Base-by-base conservation (phyloP, 257 asterid species). In the Solanum lignicaule region DNA sequence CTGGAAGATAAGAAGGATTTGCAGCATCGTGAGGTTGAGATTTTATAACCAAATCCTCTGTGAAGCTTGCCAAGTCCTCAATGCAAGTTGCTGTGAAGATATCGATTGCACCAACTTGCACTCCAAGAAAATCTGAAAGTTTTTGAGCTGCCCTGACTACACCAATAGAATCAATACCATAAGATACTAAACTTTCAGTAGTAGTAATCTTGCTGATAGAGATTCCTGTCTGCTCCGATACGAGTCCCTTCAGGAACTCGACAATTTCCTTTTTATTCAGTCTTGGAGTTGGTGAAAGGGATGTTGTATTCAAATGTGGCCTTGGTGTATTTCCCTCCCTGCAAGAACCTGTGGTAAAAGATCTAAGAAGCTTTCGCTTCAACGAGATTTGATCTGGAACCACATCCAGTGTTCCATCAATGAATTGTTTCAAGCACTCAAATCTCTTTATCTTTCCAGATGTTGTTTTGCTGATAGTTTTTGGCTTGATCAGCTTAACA, bases 131-230 rank as follows among this genome's bases (percentile, higher is more conserved):
- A 87, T 94, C 95, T 1, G 98, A 94, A 68, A 96, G 98, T 93
- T 94, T 96, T 87, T 96, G 98, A 87, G 98, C 98, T 81, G 98
- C 98, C 91, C 98, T 90, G 41, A 95, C 98, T 65, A 96, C 98
- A n/a, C 98, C 98, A 87, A 96, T 96, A 29, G 98, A 96, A 90
- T 96, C 98, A 76, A 96, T 93, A 62, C 98, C 98, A 86, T 96
- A 96, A 73, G 95, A 88, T 36, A 87, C 87, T 88, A 96, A 93
- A 88, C 90, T 96, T 3, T 93, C 98, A 41, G 93, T 91, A 16
- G 95, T 89, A 46, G 96, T 92, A 87, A 96, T 94, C 88, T 93
- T 95, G 90, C 90, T 85, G 32, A 90, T 41, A 32, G 93, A 90
- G 90, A 94, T 87, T 31, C 95, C 94, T 18, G 96, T 89, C 69